A percentile compares a stretch with the other conserved stretches of the same genome.
phyloP scores from a whole-genome alignment of 2,329 filamentous ascomycete species.

The Monilinia laxa region DNA sequence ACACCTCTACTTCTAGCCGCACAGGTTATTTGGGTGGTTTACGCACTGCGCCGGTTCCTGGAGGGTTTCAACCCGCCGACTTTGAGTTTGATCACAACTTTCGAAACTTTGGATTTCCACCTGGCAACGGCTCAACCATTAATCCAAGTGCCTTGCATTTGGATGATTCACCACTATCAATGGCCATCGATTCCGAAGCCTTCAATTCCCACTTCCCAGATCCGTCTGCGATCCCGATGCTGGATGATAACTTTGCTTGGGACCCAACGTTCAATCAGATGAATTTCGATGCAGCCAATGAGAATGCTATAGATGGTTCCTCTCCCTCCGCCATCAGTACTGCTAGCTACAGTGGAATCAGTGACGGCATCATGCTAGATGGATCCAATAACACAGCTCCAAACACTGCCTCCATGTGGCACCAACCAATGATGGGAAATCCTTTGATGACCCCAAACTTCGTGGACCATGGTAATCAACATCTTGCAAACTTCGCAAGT shows the following conservation, averaged over 20 bases:
- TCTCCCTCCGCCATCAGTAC: constrained; percentile 96
- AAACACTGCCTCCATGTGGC: constrained; percentile 63
- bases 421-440: constrained; percentile 66
- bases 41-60: constrained; percentile 72
- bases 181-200: constrained; percentile 62
- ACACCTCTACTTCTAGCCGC: constrained; percentile 68
- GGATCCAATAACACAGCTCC: constrained; percentile 65
- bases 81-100: constrained; percentile 67
- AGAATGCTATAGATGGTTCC: constrained; percentile 85
- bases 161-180: constrained; percentile 70
- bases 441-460: constrained; percentile 63
- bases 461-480: constrained; percentile 70
- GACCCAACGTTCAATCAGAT: constrained; percentile 70
- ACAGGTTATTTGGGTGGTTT: constrained; percentile 68
- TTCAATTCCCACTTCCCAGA: constrained; percentile 59
- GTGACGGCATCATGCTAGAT: constrained; percentile 81
- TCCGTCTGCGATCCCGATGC: constrained; percentile 55
- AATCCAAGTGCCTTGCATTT: constrained; percentile 79
- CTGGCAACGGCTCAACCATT: constrained; percentile 58
- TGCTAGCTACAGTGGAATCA: constrained; percentile 86
- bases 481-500: constrained; percentile 74
- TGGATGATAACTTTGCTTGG: constrained; percentile 84
- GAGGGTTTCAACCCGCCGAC: constrained; percentile 64
- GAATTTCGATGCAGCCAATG: constrained; percentile 66
- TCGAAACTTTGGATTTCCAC: constrained; percentile 4